Evolutionary conservation across 1,139 yeast species (phyloP), one percentile per base, ranked within the genome.

Genomic region (Sugiyamaella pinicola): DNA sequence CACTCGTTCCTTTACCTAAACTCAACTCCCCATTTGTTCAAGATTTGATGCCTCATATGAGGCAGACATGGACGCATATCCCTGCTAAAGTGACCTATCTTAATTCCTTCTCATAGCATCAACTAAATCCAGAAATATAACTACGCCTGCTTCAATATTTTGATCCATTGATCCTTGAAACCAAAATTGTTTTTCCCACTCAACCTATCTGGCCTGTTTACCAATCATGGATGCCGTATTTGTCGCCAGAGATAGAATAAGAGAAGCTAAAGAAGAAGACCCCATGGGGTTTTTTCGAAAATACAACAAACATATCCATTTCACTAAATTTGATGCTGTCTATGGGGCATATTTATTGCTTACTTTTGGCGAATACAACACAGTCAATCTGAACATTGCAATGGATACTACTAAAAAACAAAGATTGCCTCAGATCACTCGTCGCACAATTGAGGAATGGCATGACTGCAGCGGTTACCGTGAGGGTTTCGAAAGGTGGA

Each of bases 361-460:
- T 7, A 3, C 17, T 10, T 42, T 17, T 18, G 47, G 47, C 8
- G 47, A 42, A 18, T 42, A 42, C 35, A 42, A 33, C 18, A 13
- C 19, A 7, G 18, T 4, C n/a, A 42, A 31, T 10, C 29, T 29
- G n/a, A 26, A 19, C 18, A 42, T 12, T 10, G 47, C 38, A 19
- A 19, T 18, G 19, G 34, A 10, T 10, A 8, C 15, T 4, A 33
- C 38, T 12, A 42, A 33, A 22, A 31, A 33, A 28, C 38, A 15
- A 8, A 12, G 15, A 15, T 17, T 42, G 18, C 47, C 47, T 31
- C 47, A 42, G 18, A 28, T 42, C 5, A 42, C 47, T 31, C 37
- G 47, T 2, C 24, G 35, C 4, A 42, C 47, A 18, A 22, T 33
- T 18, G 47, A 42, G 29, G 47, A 42, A 15, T 42, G 47, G 47